phyloP scores from a whole-genome alignment of 2,329 filamentous ascomycete species.

The Xylariaceae sp. region DNA sequence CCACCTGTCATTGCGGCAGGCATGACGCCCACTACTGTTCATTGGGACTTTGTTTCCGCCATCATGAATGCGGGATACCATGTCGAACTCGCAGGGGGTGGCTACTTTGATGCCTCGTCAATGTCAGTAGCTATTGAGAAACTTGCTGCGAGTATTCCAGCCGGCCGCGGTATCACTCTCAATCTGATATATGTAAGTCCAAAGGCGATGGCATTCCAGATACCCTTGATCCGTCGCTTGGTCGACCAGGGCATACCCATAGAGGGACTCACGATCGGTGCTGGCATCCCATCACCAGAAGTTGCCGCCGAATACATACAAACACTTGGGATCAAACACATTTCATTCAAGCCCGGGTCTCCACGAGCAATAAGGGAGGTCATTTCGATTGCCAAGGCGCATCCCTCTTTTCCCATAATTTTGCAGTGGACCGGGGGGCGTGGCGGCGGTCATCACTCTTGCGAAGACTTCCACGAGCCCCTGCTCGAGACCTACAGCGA shows the following conservation, averaged over 20 bases:
- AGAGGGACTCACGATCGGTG: constrained; percentile 89
- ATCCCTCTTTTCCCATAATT: constrained; percentile 89
- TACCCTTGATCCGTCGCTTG: constrained; percentile 80
- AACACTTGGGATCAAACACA: constrained; percentile 90
- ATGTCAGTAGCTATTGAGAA: constrained; percentile 85
- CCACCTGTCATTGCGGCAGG: constrained; percentile 89
- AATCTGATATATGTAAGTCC: constrained; percentile 94
- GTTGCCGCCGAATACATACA: constrained; percentile 93
- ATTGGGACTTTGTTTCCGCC: constrained; percentile 89
- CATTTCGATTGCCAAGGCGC: constrained; percentile 90
- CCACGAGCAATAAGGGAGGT: constrained; percentile 86
- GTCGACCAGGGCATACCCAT: constrained; percentile 87
- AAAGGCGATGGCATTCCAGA: constrained; percentile 89
- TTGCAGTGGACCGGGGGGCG: constrained; percentile 95
- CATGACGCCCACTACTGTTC: constrained; percentile 90
- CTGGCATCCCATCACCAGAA: constrained; percentile 91
- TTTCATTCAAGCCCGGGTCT: constrained; percentile 92
- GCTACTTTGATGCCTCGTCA: constrained; percentile 81
- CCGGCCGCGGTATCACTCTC: constrained; percentile 85
- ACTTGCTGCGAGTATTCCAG: constrained; percentile 82
- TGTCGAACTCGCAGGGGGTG: constrained; percentile 87
- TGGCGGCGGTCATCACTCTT: constrained; percentile 93
- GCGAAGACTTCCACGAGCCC: constrained; percentile 92
- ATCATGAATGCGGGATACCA: constrained; percentile 95
- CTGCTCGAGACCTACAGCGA: constrained; percentile 89